Evolutionary conservation across 1,284 basidiomycete genomes (phyloP).

Genomic region (Somion occarium): DNA sequence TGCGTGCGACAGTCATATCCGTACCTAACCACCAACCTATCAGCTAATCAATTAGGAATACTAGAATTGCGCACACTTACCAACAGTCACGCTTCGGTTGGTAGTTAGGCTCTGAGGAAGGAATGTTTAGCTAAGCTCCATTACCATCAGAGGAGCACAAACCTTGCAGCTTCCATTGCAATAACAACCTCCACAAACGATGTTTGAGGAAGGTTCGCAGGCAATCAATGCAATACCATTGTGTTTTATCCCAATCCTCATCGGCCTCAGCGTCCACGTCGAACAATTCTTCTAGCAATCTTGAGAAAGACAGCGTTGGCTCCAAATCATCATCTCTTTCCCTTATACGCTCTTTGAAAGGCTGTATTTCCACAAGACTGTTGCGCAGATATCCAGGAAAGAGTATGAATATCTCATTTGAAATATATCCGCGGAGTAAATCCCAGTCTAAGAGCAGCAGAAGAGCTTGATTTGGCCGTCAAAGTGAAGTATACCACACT

Average conservation of each 20-base stretch:
- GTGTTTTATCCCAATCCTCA: conserved; percentile 20
- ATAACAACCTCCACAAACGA: conserved; percentile 24
- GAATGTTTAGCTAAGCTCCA: too few relatives aligned
- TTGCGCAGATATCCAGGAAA: conserved; percentile 16
- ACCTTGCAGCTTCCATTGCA: conserved; percentile 18
- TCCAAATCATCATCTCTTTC: too few relatives aligned
- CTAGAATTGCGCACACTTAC: too few relatives aligned
- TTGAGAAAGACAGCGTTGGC: conserved; percentile 8
- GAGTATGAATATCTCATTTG: background rate
- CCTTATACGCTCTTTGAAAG: too few relatives aligned
- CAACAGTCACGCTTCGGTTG: conserved; percentile 22
- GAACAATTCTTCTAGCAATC: conserved; percentile 18
- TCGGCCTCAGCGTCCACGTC: conserved; percentile 13
- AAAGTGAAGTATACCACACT: too few relatives aligned
- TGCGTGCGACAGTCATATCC: conserved; percentile 30
- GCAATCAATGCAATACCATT: conserved; percentile 26
- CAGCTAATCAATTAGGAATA: too few relatives aligned
- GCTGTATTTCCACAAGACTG: conserved; percentile 13
- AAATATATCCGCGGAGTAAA: conserved; percentile 13
- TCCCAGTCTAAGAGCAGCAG: conserved; percentile 17
- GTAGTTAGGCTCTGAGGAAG: conserved; percentile 8
- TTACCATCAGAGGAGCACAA: too few relatives aligned
- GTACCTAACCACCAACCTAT: conserved; percentile 16
- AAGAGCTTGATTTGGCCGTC: too few relatives aligned
- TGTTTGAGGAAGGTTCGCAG: conserved; percentile 17